Conservation (phyloP, 2,329 filamentous ascomycete species). For the Pleomassaria siparia region DNA sequence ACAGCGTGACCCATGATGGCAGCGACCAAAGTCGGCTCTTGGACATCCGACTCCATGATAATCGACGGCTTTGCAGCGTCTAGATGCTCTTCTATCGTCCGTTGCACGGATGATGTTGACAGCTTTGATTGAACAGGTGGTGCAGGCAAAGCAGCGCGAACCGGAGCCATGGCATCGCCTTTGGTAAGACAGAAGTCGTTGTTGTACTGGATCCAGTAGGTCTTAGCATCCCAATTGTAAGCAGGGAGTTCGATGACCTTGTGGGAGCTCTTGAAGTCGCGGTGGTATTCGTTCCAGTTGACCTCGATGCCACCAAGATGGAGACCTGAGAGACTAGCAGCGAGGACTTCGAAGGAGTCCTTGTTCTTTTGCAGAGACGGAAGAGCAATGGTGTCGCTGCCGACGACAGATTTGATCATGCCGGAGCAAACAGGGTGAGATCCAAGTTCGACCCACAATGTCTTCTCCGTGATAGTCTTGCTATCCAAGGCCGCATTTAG, state of each 20-base stretch:
- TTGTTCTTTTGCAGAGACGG: conserved; percentile 3
- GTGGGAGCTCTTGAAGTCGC: conserved; percentile 49
- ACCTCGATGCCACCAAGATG: conserved; percentile 58
- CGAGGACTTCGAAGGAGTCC: conserved; percentile 34
- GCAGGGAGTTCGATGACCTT: conserved; percentile 56
- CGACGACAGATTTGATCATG: conserved; percentile 30
- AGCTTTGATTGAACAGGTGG: conserved; percentile 7
- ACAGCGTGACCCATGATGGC: conserved; percentile 15
- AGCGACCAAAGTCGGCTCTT: conserved; percentile 11
- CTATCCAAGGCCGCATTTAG: conserved; percentile 39
- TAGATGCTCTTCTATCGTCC: conserved; percentile 38
- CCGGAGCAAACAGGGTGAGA: conserved; percentile 51
- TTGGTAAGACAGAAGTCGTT: conserved; percentile 23
- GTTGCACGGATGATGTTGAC: conserved; percentile 42
- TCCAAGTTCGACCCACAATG: conserved; percentile 50
- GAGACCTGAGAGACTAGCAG: conserved; percentile 51
- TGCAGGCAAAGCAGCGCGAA: conserved; percentile 1
- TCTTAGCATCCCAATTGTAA: conserved; percentile 38
- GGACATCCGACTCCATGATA: conserved; percentile 14
- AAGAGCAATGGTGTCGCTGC: neutral
- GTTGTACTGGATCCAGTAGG: conserved; percentile 42
- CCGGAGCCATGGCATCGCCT: conserved; percentile 6
- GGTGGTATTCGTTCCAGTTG: conserved; percentile 64
- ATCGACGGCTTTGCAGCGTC: conserved; percentile 17
- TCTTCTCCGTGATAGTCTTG: conserved; percentile 37